phyloP scores from a whole-genome alignment of 345 rosid genomes.

The Adansonia digitata region DNA sequence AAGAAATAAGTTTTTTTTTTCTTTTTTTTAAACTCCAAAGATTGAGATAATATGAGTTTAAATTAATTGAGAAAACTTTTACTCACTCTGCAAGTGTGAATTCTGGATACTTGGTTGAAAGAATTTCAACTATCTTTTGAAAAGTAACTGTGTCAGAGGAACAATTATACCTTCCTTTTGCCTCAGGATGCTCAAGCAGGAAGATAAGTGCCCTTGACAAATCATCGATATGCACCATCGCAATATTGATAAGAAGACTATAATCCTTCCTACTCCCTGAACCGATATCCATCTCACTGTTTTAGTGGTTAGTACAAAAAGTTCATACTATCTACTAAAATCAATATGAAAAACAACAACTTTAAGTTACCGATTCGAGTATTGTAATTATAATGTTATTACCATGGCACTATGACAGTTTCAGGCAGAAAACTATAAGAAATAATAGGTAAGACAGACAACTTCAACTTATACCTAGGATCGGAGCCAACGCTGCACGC shows the following conservation, averaged over 20 bases:
- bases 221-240: not conserved
- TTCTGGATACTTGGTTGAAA: slow-evolving; percentile 34
- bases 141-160: slow-evolving; percentile 16
- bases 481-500: not conserved
- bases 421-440: no score
- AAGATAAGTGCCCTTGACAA: not conserved
- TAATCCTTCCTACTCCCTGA: not conserved
- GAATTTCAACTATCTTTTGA: slow-evolving; percentile 21
- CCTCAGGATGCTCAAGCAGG: slow-evolving; percentile 20
- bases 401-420: no score
- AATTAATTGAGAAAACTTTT: not conserved
- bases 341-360: no score
- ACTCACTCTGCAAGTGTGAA: not conserved
- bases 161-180: slow-evolving; percentile 37
- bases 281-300: not conserved
- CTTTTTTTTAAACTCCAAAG: no score
- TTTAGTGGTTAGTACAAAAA: no score
- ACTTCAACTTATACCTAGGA: not conserved
- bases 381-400: no score
- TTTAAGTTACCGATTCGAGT: no score
- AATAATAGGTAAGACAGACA: not conserved
- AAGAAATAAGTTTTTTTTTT: not conserved
- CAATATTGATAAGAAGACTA: not conserved
- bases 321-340: no score
- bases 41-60: not conserved